These are phyloP conservation scores for Rhodotorula paludigena DNA, from an alignment of 768 basidiomycete genomes.

Conservation along the genomic window DNA sequence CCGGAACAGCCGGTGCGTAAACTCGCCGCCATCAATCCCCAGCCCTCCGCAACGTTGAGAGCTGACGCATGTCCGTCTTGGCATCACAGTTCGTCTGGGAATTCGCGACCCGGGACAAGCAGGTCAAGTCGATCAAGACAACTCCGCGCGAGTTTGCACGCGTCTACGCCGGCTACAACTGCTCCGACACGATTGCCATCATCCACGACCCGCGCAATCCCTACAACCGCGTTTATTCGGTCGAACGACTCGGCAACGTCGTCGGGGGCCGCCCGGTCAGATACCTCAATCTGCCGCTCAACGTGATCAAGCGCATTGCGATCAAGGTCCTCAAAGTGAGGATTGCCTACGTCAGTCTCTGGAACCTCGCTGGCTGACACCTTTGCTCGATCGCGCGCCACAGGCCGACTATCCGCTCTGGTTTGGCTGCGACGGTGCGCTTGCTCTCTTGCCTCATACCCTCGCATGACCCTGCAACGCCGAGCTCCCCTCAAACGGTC, in stretches of 20 bases:
- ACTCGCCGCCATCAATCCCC: no score
- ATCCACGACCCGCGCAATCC: conserved; percentile 90
- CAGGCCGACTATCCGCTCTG: conserved; percentile 45
- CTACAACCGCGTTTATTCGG: conserved; percentile 74
- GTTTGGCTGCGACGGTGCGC: conserved; percentile 50
- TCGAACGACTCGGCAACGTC: conserved; percentile 86
- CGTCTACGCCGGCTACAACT: conserved; percentile 49
- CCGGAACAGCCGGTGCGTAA: conserved; percentile 53
- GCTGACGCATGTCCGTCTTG: fast-evolving
- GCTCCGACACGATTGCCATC: conserved; percentile 67
- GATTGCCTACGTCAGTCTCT: no score
- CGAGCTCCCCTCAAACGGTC: no score
- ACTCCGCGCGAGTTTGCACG: conserved; percentile 77
- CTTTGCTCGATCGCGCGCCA: no score
- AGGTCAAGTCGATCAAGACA: conserved; percentile 63
- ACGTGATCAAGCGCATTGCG: conserved; percentile 66
- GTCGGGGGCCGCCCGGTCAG: conserved; percentile 80
- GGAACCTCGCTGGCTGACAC: no score
- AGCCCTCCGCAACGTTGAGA: no score
- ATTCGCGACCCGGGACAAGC: conserved; percentile 74
- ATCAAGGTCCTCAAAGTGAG: conserved; percentile 38
- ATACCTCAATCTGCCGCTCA: conserved; percentile 50
- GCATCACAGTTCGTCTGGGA: conserved; percentile 70
- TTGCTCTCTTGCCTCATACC: conserved; percentile 49
- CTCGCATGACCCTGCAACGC: no score